phyloP scores from a whole-genome alignment of 352 stramenopile species.

The Aphanomyces astaci region DNA sequence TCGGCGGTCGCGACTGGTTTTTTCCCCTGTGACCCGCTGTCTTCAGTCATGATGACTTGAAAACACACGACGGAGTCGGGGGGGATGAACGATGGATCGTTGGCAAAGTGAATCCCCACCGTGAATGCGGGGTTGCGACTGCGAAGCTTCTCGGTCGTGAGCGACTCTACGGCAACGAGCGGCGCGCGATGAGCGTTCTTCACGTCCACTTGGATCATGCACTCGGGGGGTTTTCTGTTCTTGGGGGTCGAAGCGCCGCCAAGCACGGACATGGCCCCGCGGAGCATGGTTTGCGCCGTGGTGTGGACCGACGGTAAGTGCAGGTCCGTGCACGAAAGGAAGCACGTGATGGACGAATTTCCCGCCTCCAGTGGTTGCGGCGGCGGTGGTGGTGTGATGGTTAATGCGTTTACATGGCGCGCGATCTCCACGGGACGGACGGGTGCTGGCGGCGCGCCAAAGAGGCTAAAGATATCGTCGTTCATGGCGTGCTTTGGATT shows the following conservation, averaged over 20 bases:
- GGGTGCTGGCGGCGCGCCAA: conserved; percentile 18
- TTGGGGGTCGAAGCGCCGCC: neutral
- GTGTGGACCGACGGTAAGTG: conserved; percentile 17
- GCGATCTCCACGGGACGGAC: neutral
- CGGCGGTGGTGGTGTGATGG: neutral
- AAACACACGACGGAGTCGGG: conserved; percentile 17
- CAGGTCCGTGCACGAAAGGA: conserved; percentile 19
- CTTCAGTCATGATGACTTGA: conserved; percentile 21
- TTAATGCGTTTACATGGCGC: neutral
- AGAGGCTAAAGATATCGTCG: conserved; percentile 24
- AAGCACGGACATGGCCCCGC: conserved; percentile 18
- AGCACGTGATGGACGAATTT: conserved; percentile 8
- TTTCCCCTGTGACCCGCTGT: neutral
- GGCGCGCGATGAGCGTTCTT: conserved; percentile 4
- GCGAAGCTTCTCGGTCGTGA: conserved; percentile 15
- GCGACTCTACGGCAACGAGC: neutral
- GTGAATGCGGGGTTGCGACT: conserved; percentile 21
- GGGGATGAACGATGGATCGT: neutral
- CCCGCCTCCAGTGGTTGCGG: neutral
- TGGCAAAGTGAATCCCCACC: conserved; percentile 4
- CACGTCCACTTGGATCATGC: conserved; percentile 15
- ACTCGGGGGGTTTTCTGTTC: conserved; percentile 14
- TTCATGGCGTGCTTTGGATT: conserved; percentile 6
- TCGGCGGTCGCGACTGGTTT: conserved; percentile 7
- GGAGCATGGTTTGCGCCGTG: conserved; percentile 17